These are phyloP conservation scores for Lojkania enalia DNA, from an alignment of 2,329 filamentous ascomycete genomes.

Conservation along the genomic window DNA sequence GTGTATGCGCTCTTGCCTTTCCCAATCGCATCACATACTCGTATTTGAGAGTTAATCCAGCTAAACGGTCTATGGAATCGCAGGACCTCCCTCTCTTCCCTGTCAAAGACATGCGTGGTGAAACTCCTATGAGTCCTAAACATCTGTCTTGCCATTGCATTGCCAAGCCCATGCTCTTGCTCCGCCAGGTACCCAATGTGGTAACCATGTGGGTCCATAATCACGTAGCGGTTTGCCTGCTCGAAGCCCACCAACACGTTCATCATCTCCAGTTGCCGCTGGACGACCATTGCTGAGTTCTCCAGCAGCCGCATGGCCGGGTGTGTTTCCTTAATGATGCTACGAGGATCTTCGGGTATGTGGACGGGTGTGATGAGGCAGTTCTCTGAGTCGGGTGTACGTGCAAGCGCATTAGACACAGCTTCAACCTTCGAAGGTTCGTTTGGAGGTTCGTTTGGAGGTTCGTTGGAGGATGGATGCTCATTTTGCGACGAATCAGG, in stretches of 20 bases:
- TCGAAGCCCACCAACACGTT: conserved; percentile 68
- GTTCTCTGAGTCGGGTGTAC: conserved; percentile 47
- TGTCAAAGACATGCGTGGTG: conserved; percentile 67
- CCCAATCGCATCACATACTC: conserved; percentile 41
- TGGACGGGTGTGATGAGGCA: conserved; percentile 63
- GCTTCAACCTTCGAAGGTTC: conserved; percentile 45
- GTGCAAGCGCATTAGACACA: conserved; percentile 50
- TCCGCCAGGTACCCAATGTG: conserved; percentile 68
- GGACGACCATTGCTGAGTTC: conserved; percentile 65
- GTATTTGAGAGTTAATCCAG: conserved; percentile 62
- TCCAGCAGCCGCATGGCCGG: conserved; percentile 61
- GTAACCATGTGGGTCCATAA: conserved; percentile 65
- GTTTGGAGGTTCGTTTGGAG: conserved; percentile 5
- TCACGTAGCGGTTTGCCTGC: conserved; percentile 67
- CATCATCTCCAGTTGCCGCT: conserved; percentile 67
- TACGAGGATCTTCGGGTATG: conserved; percentile 63
- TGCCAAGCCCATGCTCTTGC: conserved; percentile 62
- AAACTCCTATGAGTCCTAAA: conserved; percentile 66
- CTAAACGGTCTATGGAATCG: conserved; percentile 65
- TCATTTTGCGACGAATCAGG: conserved; percentile 13
- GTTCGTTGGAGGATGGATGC: conserved; percentile 10
- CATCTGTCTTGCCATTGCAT: conserved; percentile 61
- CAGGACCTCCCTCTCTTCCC: conserved; percentile 62
- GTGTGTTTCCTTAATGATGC: conserved; percentile 60
- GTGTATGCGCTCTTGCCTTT: conserved; percentile 34